Evolutionary conservation across 805 yeast genomes (phyloP).

Genomic region (Wickerhamiella cacticola): DNA sequence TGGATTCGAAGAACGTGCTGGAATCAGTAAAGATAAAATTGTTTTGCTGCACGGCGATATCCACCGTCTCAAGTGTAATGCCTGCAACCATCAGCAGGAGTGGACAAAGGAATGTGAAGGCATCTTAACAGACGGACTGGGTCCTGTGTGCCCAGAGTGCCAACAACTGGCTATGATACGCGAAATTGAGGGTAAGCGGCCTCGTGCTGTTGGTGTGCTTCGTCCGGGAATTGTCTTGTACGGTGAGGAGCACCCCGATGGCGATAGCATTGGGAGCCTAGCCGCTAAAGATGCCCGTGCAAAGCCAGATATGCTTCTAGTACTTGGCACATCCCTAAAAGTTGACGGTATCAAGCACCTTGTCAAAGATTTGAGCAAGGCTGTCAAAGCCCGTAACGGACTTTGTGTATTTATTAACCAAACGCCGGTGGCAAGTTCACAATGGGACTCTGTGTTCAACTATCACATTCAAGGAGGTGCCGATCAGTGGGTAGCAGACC

Average conservation of each 20-base stretch:
- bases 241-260: constrained; percentile 87
- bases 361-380: constrained; percentile 54
- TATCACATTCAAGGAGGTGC: constrained; percentile 71
- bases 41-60: constrained; percentile 88
- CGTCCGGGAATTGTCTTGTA: constrained; percentile 86
- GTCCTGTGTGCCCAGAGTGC: constrained; percentile 73
- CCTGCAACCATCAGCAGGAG: constrained; percentile 43
- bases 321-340: constrained; percentile 84
- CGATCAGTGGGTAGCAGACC: constrained; percentile 59
- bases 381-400: constrained; percentile 61
- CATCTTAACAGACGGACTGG: constrained; percentile 44
- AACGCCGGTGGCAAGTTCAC: constrained; percentile 41
- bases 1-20: constrained; percentile 58
- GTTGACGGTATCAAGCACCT: constrained; percentile 80
- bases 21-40: constrained; percentile 48
- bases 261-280: constrained; percentile 66
- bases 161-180: constrained; percentile 44
- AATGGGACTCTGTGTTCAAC: constrained; percentile 66
- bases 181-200: constrained; percentile 56
- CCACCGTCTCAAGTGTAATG: constrained; percentile 62
- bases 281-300: constrained; percentile 46
- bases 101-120: constrained; percentile 50
- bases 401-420: constrained; percentile 65
- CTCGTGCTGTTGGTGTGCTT: constrained; percentile 61
- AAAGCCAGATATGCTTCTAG: constrained; percentile 67